Evolutionary conservation across 768 basidiomycete genomes (phyloP).

Genomic region (Suillus placidus): DNA sequence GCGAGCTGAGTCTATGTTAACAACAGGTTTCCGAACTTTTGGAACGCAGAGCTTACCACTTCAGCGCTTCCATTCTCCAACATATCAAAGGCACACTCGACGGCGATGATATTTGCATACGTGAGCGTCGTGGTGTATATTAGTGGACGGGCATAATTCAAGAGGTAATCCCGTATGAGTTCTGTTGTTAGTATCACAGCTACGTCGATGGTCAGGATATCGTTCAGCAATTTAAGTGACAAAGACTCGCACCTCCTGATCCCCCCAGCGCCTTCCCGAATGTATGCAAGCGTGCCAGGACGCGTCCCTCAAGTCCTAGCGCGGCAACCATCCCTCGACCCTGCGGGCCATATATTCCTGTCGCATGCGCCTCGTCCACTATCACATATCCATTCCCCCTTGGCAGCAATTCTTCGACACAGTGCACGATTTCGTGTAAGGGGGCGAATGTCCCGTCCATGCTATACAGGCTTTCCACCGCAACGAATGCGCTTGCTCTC

Average conservation of each 20-base stretch:
- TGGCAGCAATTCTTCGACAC: slow-evolving; percentile 64
- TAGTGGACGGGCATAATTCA: slow-evolving; percentile 90
- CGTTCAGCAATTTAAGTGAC: neutral
- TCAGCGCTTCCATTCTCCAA: slow-evolving; percentile 68
- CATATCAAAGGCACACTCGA: slow-evolving; percentile 79
- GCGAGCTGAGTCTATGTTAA: slow-evolving; percentile 41
- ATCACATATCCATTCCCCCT: slow-evolving; percentile 68
- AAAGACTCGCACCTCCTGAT: slow-evolving; percentile 69
- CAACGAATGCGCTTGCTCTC: slow-evolving; percentile 64
- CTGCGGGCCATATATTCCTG: slow-evolving; percentile 81
- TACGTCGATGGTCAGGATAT: slow-evolving; percentile 22
- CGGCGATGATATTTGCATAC: slow-evolving; percentile 73
- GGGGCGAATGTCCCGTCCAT: slow-evolving; percentile 97
- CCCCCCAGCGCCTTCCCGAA: slow-evolving; percentile 92
- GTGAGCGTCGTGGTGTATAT: slow-evolving; percentile 91
- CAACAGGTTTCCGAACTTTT: slow-evolving; percentile 5
- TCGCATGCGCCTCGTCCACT: slow-evolving; percentile 94
- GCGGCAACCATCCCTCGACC: slow-evolving; percentile 76
- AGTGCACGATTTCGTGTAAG: slow-evolving; percentile 62
- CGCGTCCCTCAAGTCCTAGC: slow-evolving; percentile 68
- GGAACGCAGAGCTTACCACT: slow-evolving; percentile 35
- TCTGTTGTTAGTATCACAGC: slow-evolving; percentile 78
- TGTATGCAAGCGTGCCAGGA: slow-evolving; percentile 82
- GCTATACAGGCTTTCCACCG: slow-evolving; percentile 88
- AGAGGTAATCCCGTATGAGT: slow-evolving; percentile 77